Evolutionary conservation across 1,284 basidiomycete species (phyloP).

Genomic region (Wolfiporia cocos): DNA sequence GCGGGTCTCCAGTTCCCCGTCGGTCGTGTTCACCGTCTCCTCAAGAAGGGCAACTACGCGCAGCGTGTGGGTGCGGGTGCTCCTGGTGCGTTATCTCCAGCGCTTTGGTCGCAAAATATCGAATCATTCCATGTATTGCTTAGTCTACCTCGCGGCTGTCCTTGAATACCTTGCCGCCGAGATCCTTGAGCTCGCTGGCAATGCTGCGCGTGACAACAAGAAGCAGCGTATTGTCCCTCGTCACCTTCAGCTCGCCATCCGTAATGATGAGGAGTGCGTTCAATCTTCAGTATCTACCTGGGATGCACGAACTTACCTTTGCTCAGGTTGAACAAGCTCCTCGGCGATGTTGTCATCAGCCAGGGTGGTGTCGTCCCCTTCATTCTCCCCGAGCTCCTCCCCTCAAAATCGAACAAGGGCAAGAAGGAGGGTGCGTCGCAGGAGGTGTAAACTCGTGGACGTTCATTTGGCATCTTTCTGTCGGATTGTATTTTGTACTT

Average conservation of each 20-base stretch:
- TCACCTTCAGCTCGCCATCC: conserved; percentile 82
- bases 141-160: conserved; percentile 84
- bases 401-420: conserved; percentile 57
- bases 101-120: not conserved
- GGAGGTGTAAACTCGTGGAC: conserved; percentile 26
- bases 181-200: conserved; percentile 85
- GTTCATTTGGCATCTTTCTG: conserved; percentile 7
- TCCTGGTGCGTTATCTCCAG: conserved; percentile 45
- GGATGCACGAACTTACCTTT: not conserved
- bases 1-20: conserved; percentile 83
- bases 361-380: conserved; percentile 80
- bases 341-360: conserved; percentile 74
- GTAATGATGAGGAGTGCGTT: conserved; percentile 73
- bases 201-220: conserved; percentile 73
- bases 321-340: conserved; percentile 57
- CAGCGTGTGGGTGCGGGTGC: conserved; percentile 67
- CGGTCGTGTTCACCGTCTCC: conserved; percentile 80
- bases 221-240: conserved; percentile 81
- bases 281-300: not conserved
- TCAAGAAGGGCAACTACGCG: conserved; percentile 79
- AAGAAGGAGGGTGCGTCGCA: conserved; percentile 41
- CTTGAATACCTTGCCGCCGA: conserved; percentile 85
- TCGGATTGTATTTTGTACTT: conserved; percentile 20
- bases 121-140: conserved; percentile 1
- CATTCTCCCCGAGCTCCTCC: conserved; percentile 65